Conservation (phyloP, 768 basidiomycete species). For the Suillus subluteus region DNA sequence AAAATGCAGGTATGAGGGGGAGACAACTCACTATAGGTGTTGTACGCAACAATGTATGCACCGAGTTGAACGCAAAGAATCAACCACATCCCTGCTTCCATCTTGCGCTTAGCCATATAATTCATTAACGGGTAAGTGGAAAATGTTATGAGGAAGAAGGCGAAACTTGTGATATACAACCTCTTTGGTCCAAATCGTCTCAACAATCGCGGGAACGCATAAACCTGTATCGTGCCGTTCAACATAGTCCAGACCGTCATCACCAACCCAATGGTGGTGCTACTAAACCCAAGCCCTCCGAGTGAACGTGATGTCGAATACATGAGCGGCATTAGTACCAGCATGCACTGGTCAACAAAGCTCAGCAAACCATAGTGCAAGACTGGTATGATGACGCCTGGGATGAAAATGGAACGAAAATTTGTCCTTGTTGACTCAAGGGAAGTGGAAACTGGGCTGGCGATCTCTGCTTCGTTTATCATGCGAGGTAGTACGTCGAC, state of each 20-base stretch:
- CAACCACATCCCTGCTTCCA: conserved; percentile 14
- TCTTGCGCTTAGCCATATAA: conserved; percentile 10
- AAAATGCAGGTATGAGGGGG: neutral
- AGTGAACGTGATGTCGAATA: conserved; percentile 15
- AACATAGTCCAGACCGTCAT: conserved; percentile 9
- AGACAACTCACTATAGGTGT: conserved; percentile 9
- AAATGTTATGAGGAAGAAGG: conserved; percentile 10
- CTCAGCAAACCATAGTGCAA: conserved; percentile 14
- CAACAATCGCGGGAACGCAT: conserved; percentile 13
- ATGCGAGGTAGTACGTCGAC: neutral
- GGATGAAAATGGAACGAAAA: conserved; percentile 8
- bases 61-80: conserved; percentile 6
- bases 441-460: neutral
- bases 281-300: conserved; percentile 17
- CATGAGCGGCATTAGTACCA: conserved; percentile 18
- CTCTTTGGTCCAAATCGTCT: conserved; percentile 8
- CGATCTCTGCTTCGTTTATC: neutral
- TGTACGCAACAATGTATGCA: conserved; percentile 9
- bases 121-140: conserved; percentile 13
- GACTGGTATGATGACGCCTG: conserved; percentile 10
- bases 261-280: conserved; percentile 14
- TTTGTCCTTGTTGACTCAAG: neutral
- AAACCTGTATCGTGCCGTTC: conserved; percentile 14
- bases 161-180: conserved; percentile 12
- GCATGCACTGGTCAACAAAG: conserved; percentile 19